Conservation (phyloP, 2,329 filamentous ascomycete genomes). For the Ophiocordyceps camponoti-leonardi region DNA sequence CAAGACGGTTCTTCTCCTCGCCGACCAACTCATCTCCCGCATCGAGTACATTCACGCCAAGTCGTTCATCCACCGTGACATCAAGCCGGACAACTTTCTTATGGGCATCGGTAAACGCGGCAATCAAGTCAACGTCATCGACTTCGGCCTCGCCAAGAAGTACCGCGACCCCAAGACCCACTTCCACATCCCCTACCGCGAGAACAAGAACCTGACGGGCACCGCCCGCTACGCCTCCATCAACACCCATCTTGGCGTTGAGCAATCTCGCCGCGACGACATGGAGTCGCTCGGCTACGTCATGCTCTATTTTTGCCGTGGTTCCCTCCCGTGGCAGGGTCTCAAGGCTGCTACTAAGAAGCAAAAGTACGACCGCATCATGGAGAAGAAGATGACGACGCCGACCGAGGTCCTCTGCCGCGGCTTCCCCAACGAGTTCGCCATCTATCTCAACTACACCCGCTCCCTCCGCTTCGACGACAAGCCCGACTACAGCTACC, state of each 20-base stretch:
- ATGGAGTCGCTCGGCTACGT: slow-evolving; percentile 99
- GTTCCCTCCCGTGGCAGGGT: slow-evolving; percentile 96
- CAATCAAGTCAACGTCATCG: slow-evolving; percentile 98
- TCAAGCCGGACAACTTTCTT: slow-evolving; percentile 99
- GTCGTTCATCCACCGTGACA: slow-evolving; percentile 98
- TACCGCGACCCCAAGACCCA: slow-evolving; percentile 99
- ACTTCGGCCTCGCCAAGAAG: slow-evolving; percentile 98
- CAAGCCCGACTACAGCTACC: slow-evolving; percentile 99
- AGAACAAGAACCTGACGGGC: slow-evolving; percentile 99
- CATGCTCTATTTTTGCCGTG: slow-evolving; percentile 99
- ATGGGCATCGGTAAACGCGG: slow-evolving; percentile 99
- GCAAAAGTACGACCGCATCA: slow-evolving; percentile 99
- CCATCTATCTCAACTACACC: slow-evolving; percentile 99
- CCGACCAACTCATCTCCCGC: slow-evolving; percentile 95
- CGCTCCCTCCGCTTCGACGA: slow-evolving; percentile 97
- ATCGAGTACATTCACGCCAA: slow-evolving; percentile 99
- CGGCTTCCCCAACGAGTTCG: slow-evolving; percentile 98
- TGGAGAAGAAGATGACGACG: slow-evolving; percentile 99
- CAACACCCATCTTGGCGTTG: slow-evolving; percentile 95
- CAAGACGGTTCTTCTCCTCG: slow-evolving; percentile 91
- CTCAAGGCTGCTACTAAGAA: slow-evolving; percentile 98
- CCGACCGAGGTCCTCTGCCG: slow-evolving; percentile 97
- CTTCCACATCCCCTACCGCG: slow-evolving; percentile 98
- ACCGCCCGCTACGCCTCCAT: slow-evolving; percentile 97
- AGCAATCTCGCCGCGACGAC: slow-evolving; percentile 97